Conservation (phyloP, 1,139 yeast species). For the Tardiomyces digboiensis region DNA sequence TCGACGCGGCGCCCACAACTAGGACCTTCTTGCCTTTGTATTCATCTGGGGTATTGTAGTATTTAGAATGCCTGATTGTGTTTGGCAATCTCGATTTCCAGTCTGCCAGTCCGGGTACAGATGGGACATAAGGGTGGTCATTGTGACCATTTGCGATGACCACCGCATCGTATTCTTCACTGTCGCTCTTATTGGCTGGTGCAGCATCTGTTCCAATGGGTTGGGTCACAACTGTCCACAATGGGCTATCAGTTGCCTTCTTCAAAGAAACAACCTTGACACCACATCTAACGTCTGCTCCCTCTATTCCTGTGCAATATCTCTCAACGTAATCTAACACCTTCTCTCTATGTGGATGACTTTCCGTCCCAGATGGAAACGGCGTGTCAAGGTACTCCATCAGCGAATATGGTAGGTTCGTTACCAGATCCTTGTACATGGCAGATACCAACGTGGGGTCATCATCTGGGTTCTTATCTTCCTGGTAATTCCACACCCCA, state of each 20-base stretch:
- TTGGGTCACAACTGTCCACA: slow-evolving; percentile 17
- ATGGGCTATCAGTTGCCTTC: slow-evolving; percentile 21
- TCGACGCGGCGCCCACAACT: slow-evolving; percentile 54
- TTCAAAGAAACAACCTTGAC: slow-evolving; percentile 29
- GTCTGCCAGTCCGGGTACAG: slow-evolving; percentile 41
- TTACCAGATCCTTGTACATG: slow-evolving; percentile 43
- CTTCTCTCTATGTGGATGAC: slow-evolving; percentile 41
- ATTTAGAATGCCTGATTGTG: slow-evolving; percentile 47
- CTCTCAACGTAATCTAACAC: slow-evolving; percentile 39
- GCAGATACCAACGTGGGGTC: slow-evolving; percentile 18
- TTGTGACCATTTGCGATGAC: slow-evolving; percentile 50
- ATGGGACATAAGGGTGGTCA: slow-evolving; percentile 47
- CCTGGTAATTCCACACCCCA: slow-evolving; percentile 8
- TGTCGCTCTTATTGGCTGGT: too few species aligned
- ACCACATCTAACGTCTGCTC: slow-evolving; percentile 23
- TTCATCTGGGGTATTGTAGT: slow-evolving; percentile 42
- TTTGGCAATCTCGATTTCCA: slow-evolving; percentile 40
- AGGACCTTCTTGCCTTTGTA: slow-evolving; percentile 36
- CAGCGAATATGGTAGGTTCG: slow-evolving; percentile 48
- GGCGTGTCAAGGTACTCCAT: slow-evolving; percentile 48
- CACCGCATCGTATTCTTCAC: slow-evolving; percentile 38
- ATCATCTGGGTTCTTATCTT: slow-evolving; percentile 6
- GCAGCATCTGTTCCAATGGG: slow-evolving; percentile 31
- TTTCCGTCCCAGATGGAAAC: slow-evolving; percentile 35
- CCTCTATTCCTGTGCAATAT: slow-evolving; percentile 35